A percentile compares a stretch with the other conserved stretches of the same genome.
Conservation (phyloP, 2,329 filamentous ascomycete genomes). For the Aspergillus fumigatus region DNA sequence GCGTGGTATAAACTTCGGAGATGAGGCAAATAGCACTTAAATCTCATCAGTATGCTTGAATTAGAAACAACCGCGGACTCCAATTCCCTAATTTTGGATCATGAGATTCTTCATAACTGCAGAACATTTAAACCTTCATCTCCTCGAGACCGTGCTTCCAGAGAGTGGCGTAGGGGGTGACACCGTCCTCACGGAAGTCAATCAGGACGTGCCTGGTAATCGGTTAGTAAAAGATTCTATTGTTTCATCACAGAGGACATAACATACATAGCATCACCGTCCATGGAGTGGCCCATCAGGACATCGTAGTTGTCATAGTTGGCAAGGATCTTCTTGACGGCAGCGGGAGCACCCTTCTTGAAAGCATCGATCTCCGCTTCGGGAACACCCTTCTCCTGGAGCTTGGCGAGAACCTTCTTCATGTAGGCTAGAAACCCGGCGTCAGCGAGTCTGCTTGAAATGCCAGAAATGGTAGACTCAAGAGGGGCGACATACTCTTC, state of each 20-base stretch:
- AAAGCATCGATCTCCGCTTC: slow-evolving; percentile 70
- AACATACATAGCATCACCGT: slow-evolving; percentile 86
- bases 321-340: slow-evolving; percentile 77
- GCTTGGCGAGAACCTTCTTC: slow-evolving; percentile 73
- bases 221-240: background rate
- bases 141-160: slow-evolving; percentile 92
- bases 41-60: background rate
- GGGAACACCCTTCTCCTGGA: slow-evolving; percentile 59
- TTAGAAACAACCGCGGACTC: slow-evolving; percentile 6
- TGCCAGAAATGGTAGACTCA: background rate
- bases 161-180: slow-evolving; percentile 81
- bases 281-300: slow-evolving; percentile 86
- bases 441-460: slow-evolving; percentile 4
- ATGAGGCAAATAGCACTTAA: background rate
- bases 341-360: slow-evolving; percentile 68
- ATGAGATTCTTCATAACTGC: slow-evolving; percentile 14
- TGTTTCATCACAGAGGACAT: background rate
- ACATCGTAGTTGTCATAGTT: slow-evolving; percentile 98
- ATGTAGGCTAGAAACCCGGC: slow-evolving; percentile 64
- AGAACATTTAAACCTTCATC: slow-evolving; percentile 74
- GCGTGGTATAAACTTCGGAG: slow-evolving; percentile 18
- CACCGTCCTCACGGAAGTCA: slow-evolving; percentile 96
- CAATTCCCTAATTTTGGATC: slow-evolving; percentile 16
- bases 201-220: slow-evolving; percentile 71
- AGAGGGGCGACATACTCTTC: slow-evolving; percentile 60